Base-by-base conservation (phyloP, 306 rosid species). In the Malus asiatica region DNA sequence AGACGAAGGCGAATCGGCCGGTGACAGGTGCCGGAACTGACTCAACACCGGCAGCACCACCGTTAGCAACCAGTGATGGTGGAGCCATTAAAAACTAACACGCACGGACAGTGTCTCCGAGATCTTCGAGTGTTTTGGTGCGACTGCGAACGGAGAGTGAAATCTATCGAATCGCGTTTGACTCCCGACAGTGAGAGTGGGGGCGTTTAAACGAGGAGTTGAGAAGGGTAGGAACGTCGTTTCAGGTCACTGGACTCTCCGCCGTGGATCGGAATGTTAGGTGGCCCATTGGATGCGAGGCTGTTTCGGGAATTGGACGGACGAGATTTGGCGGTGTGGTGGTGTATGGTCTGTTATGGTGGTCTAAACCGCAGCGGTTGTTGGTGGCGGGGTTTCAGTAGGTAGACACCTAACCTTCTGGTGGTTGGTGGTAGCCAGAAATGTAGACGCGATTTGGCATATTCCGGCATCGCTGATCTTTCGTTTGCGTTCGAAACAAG, bases 1-100 rank as follows among this genome's bases (percentile, higher is more conserved):
- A 96, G 29, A 92, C 89, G 69, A 91, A 75, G 79, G 89, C 77
- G 62, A 79, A 66, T 6, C 97, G 91, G 2, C 93, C 82, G 70
- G 93, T 46, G 35, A 80, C 70, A 4, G 89, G 52, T 52, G 69
- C 32, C 23, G 60, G 74, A 12, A 77, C n/a, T 0, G 52, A 18
- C 25, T 73, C 59, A 55, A 18, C 76, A 67, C 77, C 84, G 72
- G 78, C 20, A 25, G 58, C 9, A 35, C 77, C 88, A 66, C 90
- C 89, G 84, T 88, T 90, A 48, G 77, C 68, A 53, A 83, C 58
- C 68, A 72, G 23, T 18, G 68, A 44, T 66, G 91, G 40, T n/a
- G 93, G 58, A 66, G 97, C 78, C 99, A 95, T 96, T n/a, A 10
- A 23, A 13, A 16, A 35, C 79, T 45, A 27, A 18, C 19, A 4